Evolutionary conservation across 495 filamentous ascomycete genomes (phyloP), one percentile per base, ranked within the genome.

Genomic region (Usnea hakonensis): DNA sequence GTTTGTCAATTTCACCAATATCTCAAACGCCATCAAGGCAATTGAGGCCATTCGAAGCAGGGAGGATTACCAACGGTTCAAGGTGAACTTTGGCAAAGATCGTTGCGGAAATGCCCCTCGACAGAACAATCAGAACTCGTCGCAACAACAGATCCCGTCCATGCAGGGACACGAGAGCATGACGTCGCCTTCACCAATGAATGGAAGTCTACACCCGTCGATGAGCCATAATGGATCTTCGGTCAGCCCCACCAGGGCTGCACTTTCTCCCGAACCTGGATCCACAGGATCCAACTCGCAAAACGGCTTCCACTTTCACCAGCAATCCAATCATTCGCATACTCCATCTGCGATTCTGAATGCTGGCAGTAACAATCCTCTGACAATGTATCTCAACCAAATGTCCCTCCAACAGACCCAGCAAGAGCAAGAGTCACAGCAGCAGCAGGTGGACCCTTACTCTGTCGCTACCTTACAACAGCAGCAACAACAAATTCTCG

Each of bases 61-160:
- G 67, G 95, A 98, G 56, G 94, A 98, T 71, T 98, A 98, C 77
- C 87, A 84, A 73, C 87, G 93, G 55, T 98, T 98, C 83, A 98
- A 98, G 81, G 91, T 98, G 73, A 98, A 98, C 77, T 98, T 98
- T 73, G 94, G 94, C 70, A 98, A 98, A 77, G 94, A 98, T 74
- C 84, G 94, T 57, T 98, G 94, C 70, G 94, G 94, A 65, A 98
- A 97, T 74, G 90, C 94, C 23, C 94, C 94, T 30, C 84, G 94
- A 50, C 95, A 98, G 76, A 77, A 79, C n/a, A 80, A 80, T 61
- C 79, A 79, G 63, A 75, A 74, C 70, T 81, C 90, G 3, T 50
- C 46, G 71, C 81, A 85, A 71, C 80, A 85, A 66, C 78, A 69
- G 68, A 75, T 63, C 67, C 72, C 63, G 66, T 76, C 74, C 41